phyloP scores from a whole-genome alignment of 179 eudicot genomes.

The Silene coronaria region DNA sequence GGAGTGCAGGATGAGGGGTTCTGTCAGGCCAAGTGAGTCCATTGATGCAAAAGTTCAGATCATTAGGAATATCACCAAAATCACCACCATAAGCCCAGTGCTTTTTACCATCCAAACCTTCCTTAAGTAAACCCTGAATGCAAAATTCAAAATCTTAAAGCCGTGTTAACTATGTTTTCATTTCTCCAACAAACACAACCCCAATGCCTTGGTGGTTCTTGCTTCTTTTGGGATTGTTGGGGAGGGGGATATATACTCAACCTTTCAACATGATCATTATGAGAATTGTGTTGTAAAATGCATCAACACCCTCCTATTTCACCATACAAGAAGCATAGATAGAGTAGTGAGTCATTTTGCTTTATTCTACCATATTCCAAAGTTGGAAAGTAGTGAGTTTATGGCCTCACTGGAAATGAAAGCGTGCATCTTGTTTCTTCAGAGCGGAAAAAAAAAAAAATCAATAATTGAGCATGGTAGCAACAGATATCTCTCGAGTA shows the following conservation, averaged over 20 bases:
- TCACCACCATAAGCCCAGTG: conserved; percentile 99
- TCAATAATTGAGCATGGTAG: not conserved
- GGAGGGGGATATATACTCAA: no score
- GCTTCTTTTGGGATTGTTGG: not conserved
- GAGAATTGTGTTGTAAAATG: no score
- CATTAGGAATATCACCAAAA: conserved; percentile 90
- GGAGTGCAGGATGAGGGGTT: conserved; percentile 86
- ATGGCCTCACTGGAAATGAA: not conserved
- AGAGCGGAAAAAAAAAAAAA: not conserved
- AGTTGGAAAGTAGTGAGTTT: not conserved
- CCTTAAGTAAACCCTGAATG: conserved; percentile 71
- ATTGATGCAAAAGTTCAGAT: conserved; percentile 89
- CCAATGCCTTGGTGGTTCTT: not conserved
- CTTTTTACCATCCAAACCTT: conserved; percentile 61
- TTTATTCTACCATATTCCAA: not conserved
- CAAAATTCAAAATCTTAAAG: conserved; percentile 1
- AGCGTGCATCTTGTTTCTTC: not conserved
- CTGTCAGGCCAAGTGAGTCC: conserved; percentile 91
- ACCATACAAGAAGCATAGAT: no score
- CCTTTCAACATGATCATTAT: no score
- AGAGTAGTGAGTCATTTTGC: not conserved
- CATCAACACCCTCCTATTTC: no score
- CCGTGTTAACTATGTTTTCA: not conserved
- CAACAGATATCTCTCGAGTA: not conserved
- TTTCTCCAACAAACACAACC: not conserved